These are phyloP conservation scores for Lentinula boryana DNA, from an alignment of 768 basidiomycete genomes.

Conservation along the genomic window DNA sequence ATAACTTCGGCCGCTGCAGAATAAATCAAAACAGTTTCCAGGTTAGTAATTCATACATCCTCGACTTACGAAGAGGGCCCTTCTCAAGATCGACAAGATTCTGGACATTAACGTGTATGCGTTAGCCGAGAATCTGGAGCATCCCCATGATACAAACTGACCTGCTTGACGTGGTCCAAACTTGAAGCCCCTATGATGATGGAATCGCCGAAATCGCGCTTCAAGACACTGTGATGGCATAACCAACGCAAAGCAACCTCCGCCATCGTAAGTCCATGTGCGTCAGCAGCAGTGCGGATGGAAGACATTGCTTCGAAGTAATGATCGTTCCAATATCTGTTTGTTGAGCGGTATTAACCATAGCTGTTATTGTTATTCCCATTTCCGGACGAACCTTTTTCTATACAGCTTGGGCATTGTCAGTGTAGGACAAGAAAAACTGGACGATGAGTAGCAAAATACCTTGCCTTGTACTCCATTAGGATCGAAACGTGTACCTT, in stretches of 20 bases:
- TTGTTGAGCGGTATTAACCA: not conserved
- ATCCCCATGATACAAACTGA: not conserved
- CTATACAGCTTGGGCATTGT: not conserved
- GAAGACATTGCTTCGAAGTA: slow-evolving; percentile 44
- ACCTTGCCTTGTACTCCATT: slow-evolving; percentile 42
- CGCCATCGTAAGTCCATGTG: slow-evolving; percentile 38
- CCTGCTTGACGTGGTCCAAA: slow-evolving; percentile 13
- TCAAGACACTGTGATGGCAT: slow-evolving; percentile 48
- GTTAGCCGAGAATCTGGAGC: not conserved
- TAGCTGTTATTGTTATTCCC: not conserved
- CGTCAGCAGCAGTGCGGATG: slow-evolving; percentile 38
- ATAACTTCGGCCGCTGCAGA: not conserved
- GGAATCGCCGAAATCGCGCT: slow-evolving; percentile 41
- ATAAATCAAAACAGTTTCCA: not conserved
- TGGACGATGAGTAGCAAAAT: not conserved
- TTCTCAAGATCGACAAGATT: slow-evolving; percentile 6
- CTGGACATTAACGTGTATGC: not conserved
- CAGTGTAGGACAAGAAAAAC: not conserved
- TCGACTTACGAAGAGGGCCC: not conserved
- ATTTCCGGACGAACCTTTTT: not conserved
- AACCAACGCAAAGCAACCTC: slow-evolving; percentile 61
- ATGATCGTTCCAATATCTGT: slow-evolving; percentile 48
- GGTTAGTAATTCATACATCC: not conserved
- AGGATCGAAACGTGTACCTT: slow-evolving; percentile 48
- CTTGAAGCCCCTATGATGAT: slow-evolving; percentile 62